Base-by-base conservation (phyloP, 1,139 yeast genomes). In the Kodamaea plutei region DNA sequence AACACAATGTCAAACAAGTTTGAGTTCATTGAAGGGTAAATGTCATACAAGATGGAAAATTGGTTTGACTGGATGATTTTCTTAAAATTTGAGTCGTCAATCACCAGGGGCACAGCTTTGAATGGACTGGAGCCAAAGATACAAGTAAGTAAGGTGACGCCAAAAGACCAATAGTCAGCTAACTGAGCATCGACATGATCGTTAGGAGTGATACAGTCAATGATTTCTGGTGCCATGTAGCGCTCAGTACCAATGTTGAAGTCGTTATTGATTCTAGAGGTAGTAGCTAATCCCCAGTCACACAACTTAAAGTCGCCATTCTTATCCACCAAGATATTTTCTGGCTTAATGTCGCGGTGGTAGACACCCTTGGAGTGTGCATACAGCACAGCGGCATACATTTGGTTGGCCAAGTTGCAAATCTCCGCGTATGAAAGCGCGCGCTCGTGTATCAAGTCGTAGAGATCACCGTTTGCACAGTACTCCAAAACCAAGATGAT, bases 241-340 rank as follows among this genome's bases (percentile, higher is more conserved):
- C 70, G 71, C 41, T 73, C 78, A 6, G 78, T 71, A 23, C 79
- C 79, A 25, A 73, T 73, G 41, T 68, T 64, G 45, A 68, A 71
- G 37, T 72, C 76, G 23, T 50, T 42, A 39, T 59, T 65, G 28
- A 48, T 45, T 26, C 61, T 41, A 12, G 43, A 41, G 29, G 52
- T 52, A 2, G 78, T 70, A 17, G 77, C 64, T 37, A 73, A 60
- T 4, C 79, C 79, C 78, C 78, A 73, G 51, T 73, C 79, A 47
- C 78, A 72, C 32, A 73, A 49, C 52, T 73, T 73, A 35, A 69
- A 61, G 33, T 59, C 47, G 27, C 68, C 69, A 33, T 54, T 44
- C 30, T 48, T 52, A 33, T 56, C 57, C 35, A 73, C 54, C 36
- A 73, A 54, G 31, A 73, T 61, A 40, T 73, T 73, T 43, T 73